Evolutionary conservation across 2,329 filamentous ascomycete species (phyloP).

Genomic region (Clarireedia homoeocarpa): DNA sequence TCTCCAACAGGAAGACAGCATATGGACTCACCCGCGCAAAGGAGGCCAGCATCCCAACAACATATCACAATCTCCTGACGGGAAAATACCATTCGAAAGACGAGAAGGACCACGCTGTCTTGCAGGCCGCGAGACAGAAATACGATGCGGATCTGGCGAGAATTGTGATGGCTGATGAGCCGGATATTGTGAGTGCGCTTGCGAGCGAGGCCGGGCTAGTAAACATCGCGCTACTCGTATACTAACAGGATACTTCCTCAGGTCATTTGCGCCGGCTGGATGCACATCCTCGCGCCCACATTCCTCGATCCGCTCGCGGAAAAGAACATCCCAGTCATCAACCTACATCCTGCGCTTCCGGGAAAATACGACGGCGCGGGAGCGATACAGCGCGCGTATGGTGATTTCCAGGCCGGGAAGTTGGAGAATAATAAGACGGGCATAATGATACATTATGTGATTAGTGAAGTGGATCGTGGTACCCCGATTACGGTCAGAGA

Average conservation of each 20-base stretch:
- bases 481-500: slow-evolving; percentile 63
- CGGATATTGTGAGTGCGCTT: slow-evolving; percentile 37
- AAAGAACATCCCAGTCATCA: slow-evolving; percentile 52
- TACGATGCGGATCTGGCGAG: slow-evolving; percentile 61
- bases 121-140: slow-evolving; percentile 43
- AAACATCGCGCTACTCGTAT: no score
- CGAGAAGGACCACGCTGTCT: slow-evolving; percentile 35
- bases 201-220: background rate
- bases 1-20: slow-evolving; percentile 58
- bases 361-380: slow-evolving; percentile 69
- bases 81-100: slow-evolving; percentile 34
- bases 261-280: slow-evolving; percentile 61
- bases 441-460: slow-evolving; percentile 85
- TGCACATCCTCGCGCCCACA: slow-evolving; percentile 57
- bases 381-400: slow-evolving; percentile 72
- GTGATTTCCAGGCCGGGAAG: slow-evolving; percentile 57
- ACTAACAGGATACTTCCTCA: background rate
- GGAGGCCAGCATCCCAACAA: slow-evolving; percentile 51
- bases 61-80: slow-evolving; percentile 57
- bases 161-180: slow-evolving; percentile 43
- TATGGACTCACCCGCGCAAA: slow-evolving; percentile 56
- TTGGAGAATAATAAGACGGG: slow-evolving; percentile 63
- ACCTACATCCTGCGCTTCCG: slow-evolving; percentile 57
- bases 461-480: slow-evolving; percentile 72
- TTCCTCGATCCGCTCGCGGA: slow-evolving; percentile 54